phyloP scores from a whole-genome alignment of 2,329 filamentous ascomycete species.

The Penicillium brevicompactum region DNA sequence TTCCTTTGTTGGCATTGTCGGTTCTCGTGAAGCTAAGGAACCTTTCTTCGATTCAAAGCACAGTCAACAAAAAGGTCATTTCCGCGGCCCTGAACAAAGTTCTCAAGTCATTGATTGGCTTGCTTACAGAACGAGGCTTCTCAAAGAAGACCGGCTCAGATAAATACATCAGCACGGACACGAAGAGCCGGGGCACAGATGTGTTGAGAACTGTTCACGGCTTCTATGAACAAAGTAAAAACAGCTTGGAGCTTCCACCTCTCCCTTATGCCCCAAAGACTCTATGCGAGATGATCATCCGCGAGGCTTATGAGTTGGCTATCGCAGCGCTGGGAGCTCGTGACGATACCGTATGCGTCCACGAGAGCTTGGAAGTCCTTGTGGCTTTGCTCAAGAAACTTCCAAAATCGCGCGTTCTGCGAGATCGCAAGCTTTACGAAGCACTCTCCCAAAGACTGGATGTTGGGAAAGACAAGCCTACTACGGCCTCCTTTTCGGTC shows the following conservation, averaged over 20 bases:
- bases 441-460: slow-evolving; percentile 34
- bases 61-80: slow-evolving; percentile 20
- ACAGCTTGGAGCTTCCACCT: slow-evolving; percentile 64
- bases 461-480: slow-evolving; percentile 22
- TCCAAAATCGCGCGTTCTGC: slow-evolving; percentile 38
- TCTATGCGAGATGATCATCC: slow-evolving; percentile 64
- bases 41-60: slow-evolving; percentile 23
- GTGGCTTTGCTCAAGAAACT: slow-evolving; percentile 50
- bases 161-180: slow-evolving; percentile 16
- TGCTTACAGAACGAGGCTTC: slow-evolving; percentile 51
- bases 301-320: slow-evolving; percentile 54
- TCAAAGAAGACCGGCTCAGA: slow-evolving; percentile 52
- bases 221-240: slow-evolving; percentile 72
- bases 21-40: slow-evolving; percentile 54
- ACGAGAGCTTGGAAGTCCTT: slow-evolving; percentile 62
- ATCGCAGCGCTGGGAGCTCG: slow-evolving; percentile 33
- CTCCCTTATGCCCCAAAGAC: slow-evolving; percentile 61
- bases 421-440: slow-evolving; percentile 37
- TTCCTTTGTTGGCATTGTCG: slow-evolving; percentile 73
- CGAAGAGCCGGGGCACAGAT: slow-evolving; percentile 34
- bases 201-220: slow-evolving; percentile 62
- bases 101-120: slow-evolving; percentile 30
- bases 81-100: slow-evolving; percentile 32
- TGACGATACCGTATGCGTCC: slow-evolving; percentile 48
- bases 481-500: slow-evolving; percentile 36